Base-by-base conservation (phyloP, 768 basidiomycete species). In the Mrakia hoshinonis region DNA sequence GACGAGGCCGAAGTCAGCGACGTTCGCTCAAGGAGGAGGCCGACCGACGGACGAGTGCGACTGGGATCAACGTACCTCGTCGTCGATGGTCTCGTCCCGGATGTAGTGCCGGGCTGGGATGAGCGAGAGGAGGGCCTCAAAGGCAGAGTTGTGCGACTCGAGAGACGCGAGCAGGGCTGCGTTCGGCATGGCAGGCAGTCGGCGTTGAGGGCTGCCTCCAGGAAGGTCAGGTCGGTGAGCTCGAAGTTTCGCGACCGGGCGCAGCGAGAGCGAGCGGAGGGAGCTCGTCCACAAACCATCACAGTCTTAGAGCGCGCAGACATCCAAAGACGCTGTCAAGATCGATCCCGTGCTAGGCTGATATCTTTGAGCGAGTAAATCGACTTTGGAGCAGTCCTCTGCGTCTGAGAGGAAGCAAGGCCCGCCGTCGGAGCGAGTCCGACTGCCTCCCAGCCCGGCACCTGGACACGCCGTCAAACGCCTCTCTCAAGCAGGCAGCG, bases 21-120 rank as follows among this genome's bases (percentile, higher is more conserved):
- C 20, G 68, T 18, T n/a, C 10, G 31, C 47, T n/a, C n/a, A 58
- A 48, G 26, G 63, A 47, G 63, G 68, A 51, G 31, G 4, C 1
- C 26, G 64, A 66, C 26, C 18, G 49, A 36, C 51, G 64, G 29
- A 29, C 13, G 51, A 43, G 38, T 36, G 18, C 11, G 31, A 60
- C 26, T 31, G 7, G 24, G 64, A 34, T 22, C 13, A 24, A 75
- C 79, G 73, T 64, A 87, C 89, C 83, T 87, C 86, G 72, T 88
- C 88, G 64, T 88, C 86, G 1, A 48, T 38, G 2, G 82, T 81
- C 55, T 85, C 84, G 49, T 82, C 83, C 1, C 86, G 84, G 62
- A 96, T 82, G 80, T 97, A 97, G 78, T 89, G 92, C 81, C 88
- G 89, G 6, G 93, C 84, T 0, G 95, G 95, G 68, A 97, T 96